Evolutionary conservation across 345 rosid genomes (phyloP).

Genomic region (Cochlearia excelsa): DNA sequence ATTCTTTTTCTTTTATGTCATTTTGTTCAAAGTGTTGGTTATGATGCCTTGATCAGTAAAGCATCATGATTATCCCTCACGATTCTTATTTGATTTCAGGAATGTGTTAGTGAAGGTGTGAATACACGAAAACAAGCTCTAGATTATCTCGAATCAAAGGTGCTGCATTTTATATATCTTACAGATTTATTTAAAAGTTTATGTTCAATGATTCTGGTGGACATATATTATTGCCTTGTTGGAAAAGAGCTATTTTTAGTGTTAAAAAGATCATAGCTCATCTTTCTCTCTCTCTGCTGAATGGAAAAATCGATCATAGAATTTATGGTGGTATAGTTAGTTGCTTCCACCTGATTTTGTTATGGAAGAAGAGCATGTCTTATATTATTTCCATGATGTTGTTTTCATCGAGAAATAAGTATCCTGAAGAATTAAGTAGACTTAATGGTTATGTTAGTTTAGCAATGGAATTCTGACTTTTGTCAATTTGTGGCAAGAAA

Average conservation of each 20-base stretch:
- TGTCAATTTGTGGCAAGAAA: conserved; percentile 12
- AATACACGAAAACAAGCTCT: conserved; percentile 64
- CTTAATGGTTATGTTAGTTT: conserved; percentile 9
- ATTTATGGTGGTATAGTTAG: conserved; percentile 3
- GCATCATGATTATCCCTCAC: conserved; percentile 3
- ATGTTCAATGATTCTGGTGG: conserved; percentile 8
- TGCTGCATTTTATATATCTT: conserved; percentile 31
- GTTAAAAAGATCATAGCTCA: conserved; percentile 9
- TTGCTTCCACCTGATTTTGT: conserved; percentile 6
- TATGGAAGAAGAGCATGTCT: background rate
- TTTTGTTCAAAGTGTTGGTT: conserved; percentile 6
- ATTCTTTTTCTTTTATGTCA: conserved; percentile 10
- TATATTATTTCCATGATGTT: background rate
- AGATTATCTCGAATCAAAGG: conserved; percentile 75
- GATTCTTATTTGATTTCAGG: conserved; percentile 48
- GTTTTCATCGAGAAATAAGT: conserved; percentile 5
- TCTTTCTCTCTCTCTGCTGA: conserved; percentile 2
- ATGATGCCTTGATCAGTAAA: conserved; percentile 17
- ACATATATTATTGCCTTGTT: background rate
- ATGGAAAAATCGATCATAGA: conserved; percentile 5
- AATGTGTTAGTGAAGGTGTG: conserved; percentile 62
- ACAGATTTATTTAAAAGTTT: background rate
- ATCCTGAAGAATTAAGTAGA: conserved; percentile 9
- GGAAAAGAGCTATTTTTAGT: conserved; percentile 1
- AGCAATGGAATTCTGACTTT: conserved; percentile 7